These are phyloP conservation scores for Scheffersomyces lignicola DNA, from an alignment of 1,139 yeast species.

Conservation along the genomic window DNA sequence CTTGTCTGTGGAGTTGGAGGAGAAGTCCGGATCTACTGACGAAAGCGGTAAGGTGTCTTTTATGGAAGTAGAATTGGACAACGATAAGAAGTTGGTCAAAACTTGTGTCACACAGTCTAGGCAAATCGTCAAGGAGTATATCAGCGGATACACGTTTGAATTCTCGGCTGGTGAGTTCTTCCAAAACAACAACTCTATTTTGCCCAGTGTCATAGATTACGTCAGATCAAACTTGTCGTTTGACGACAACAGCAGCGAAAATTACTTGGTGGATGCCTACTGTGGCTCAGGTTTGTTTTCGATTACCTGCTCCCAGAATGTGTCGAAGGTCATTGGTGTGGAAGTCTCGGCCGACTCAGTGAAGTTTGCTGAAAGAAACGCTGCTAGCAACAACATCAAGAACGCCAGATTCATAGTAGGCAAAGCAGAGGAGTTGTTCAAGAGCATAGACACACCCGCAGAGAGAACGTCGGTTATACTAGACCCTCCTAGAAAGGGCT, in stretches of 20 bases:
- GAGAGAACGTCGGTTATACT: constrained; percentile 82
- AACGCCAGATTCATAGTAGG: constrained; percentile 89
- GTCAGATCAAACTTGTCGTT: constrained; percentile 69
- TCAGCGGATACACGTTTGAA: constrained; percentile 72
- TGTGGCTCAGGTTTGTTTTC: constrained; percentile 97
- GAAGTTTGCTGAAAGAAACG: constrained; percentile 81
- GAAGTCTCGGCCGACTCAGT: constrained; percentile 93
- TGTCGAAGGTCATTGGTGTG: constrained; percentile 84
- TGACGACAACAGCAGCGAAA: constrained; percentile 30
- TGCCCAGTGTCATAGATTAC: constrained; percentile 77
- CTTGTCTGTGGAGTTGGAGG: constrained; percentile 18
- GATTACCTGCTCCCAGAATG: constrained; percentile 78
- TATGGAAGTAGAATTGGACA: constrained; percentile 18
- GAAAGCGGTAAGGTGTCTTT: constrained; percentile 30
- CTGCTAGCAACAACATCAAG: constrained; percentile 65
- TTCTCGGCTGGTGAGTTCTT: constrained; percentile 94
- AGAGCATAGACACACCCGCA: constrained; percentile 67
- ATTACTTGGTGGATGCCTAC: constrained; percentile 88
- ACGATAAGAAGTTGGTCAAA: constrained; percentile 30
- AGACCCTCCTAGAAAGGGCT: constrained; percentile 97
- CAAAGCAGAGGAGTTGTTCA: constrained; percentile 87
- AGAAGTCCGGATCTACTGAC: constrained; percentile 45
- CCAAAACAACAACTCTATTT: constrained; percentile 90
- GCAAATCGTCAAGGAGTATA: constrained; percentile 77
- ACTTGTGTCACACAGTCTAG: constrained; percentile 70